phyloP scores from a whole-genome alignment of 1,284 basidiomycete genomes.

The Boletus semigastroideus region DNA sequence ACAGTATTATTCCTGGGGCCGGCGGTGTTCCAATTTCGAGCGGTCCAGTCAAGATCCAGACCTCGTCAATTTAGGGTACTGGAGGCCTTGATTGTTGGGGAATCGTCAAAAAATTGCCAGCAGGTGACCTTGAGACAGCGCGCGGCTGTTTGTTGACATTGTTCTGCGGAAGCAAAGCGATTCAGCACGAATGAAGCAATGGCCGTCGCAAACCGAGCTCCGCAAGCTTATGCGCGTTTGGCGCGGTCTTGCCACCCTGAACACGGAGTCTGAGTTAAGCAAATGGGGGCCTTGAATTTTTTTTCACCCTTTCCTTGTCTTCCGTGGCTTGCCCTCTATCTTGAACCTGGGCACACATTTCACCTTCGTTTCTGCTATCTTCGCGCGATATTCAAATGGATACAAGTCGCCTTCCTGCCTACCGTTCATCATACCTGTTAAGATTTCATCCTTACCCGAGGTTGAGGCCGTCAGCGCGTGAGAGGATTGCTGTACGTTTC shows the following conservation, averaged over 20 bases:
- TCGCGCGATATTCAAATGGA: constrained; percentile 21
- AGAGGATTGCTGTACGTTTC: constrained; percentile 26
- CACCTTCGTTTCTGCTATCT: neutral
- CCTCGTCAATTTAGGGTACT: neutral
- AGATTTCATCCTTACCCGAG: constrained; percentile 32
- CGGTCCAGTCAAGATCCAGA: constrained; percentile 4
- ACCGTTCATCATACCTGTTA: constrained; percentile 33
- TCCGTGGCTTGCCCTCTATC: constrained; percentile 5
- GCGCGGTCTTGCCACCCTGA: constrained; percentile 30
- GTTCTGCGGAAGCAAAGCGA: constrained; percentile 23
- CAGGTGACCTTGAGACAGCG: neutral
- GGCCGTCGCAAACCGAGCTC: constrained; percentile 17
- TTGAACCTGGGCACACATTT: neutral
- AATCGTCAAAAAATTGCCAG: neutral
- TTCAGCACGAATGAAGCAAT: constrained; percentile 8
- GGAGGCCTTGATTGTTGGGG: constrained; percentile 5
- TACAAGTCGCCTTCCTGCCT: constrained; percentile 16
- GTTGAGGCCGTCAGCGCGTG: constrained; percentile 21
- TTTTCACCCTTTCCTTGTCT: neutral
- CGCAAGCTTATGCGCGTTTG: constrained; percentile 23
- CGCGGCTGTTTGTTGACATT: constrained; percentile 1
- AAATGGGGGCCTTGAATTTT: constrained; percentile 14
- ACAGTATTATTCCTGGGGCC: neutral
- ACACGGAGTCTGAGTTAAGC: constrained; percentile 21
- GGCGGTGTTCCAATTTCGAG: constrained; percentile 17